These are phyloP conservation scores for Fomitopsis serialis DNA, from an alignment of 768 basidiomycete genomes.

Conservation along the genomic window DNA sequence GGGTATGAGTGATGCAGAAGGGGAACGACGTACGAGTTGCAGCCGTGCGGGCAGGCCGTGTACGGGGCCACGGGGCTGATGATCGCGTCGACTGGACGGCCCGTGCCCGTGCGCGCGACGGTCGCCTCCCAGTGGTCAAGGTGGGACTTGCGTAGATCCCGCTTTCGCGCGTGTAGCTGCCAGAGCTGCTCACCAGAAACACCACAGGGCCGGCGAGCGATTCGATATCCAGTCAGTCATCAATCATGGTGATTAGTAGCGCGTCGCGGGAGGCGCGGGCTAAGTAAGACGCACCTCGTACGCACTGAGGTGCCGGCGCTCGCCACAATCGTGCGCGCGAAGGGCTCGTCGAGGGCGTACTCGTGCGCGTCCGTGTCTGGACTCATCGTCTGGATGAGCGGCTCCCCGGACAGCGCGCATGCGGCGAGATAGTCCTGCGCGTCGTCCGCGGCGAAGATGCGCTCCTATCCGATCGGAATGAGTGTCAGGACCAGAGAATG, in stretches of 20 bases:
- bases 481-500: not conserved
- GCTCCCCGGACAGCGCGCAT: slow-evolving; percentile 39
- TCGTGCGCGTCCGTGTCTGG: slow-evolving; percentile 27
- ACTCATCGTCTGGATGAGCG: slow-evolving; percentile 33
- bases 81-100: slow-evolving; percentile 47
- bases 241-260: too few species aligned
- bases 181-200: slow-evolving; percentile 33
- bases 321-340: slow-evolving; percentile 39
- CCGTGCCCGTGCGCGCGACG: slow-evolving; percentile 35
- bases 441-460: slow-evolving; percentile 36
- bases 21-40: slow-evolving; percentile 29
- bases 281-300: slow-evolving; percentile 22
- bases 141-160: slow-evolving; percentile 36
- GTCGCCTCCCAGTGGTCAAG: slow-evolving; percentile 48
- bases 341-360: slow-evolving; percentile 38
- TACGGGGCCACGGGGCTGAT: slow-evolving; percentile 40
- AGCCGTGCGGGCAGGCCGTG: slow-evolving; percentile 40
- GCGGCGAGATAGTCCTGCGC: slow-evolving; percentile 31
- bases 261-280: too few species aligned
- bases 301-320: slow-evolving; percentile 17
- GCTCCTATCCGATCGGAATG: slow-evolving; percentile 20
- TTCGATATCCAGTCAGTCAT: not conserved
- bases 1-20: not conserved
- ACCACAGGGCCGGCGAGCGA: too few species aligned
- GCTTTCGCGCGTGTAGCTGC: slow-evolving; percentile 39